Base-by-base conservation (phyloP, 78 protist species). In the Kipferlia bialata region DNA sequence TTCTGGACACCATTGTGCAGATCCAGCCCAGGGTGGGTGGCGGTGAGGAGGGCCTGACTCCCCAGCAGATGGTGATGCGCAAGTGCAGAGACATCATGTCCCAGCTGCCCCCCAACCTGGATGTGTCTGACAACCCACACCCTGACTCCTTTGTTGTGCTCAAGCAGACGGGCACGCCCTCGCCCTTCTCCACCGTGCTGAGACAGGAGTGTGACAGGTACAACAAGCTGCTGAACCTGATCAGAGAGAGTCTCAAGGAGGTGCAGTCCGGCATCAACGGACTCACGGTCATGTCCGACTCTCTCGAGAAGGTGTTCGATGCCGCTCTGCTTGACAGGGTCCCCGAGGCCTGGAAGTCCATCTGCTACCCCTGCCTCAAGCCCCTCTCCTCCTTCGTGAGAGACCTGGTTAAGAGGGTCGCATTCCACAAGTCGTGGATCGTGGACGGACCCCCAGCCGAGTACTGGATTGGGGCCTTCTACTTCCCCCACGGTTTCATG, bases 381-480 rank as follows among this genome's bases (percentile, higher is more conserved):
- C 75, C 79, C 12, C 72, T 83, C 17, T 77, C 78, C 48, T 53
- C 76, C n/a, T 83, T 84, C 84, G 26, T 34, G 51, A 24, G 38
- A 13, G 88, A 83, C 66, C 64, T 83, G 16, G 0, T 36, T 18
- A 33, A 13, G 74, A 63, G 88, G 6, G 59, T 83, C 44, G 69
- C 16, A n/a, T 74, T 83, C 68, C 6, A 79, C 59, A 39, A 37
- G 37, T 29, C 10, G 33, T 83, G 88, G 83, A 58, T 78, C 37
- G 5, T 12, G 34, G 37, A 29, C 12, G 84, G 81, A 0, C 67
- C 71, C 26, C 88, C 88, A 15, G 6, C 28, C 13, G 1, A 69
- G 18, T 83, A 62, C 69, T 75, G 79, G 78, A 24, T 83, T 48
- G 59, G 78, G 33, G 74, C 67, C 44, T 78, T 83, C 82, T 83